Evolutionary conservation across 805 yeast genomes (phyloP).

Genomic region (Monosporozyma aquatica): DNA sequence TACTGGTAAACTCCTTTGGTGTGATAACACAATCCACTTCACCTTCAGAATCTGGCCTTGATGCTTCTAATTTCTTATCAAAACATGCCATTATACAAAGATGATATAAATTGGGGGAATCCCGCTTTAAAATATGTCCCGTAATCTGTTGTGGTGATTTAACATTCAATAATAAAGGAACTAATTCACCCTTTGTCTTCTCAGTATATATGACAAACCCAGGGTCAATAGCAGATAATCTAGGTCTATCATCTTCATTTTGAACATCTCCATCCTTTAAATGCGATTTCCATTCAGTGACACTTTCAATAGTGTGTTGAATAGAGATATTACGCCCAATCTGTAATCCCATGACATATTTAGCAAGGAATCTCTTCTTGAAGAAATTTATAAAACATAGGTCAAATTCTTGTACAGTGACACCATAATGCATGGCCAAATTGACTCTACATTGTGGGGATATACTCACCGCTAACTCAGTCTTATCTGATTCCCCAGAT

Average conservation of each 20-base stretch:
- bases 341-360: constrained; percentile 74
- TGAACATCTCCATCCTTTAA: not conserved
- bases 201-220: constrained; percentile 96
- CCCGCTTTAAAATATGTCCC: constrained; percentile 60
- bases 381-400: constrained; percentile 50
- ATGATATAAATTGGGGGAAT: constrained; percentile 49
- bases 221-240: constrained; percentile 74
- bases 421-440: constrained; percentile 53
- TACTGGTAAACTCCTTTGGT: constrained; percentile 72
- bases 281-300: constrained; percentile 13
- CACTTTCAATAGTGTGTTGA: constrained; percentile 38
- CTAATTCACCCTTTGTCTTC: constrained; percentile 82
- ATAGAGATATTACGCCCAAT: constrained; percentile 67
- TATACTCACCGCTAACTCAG: constrained; percentile 61
- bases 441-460: constrained; percentile 84
- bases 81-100: constrained; percentile 93
- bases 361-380: constrained; percentile 48
- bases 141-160: constrained; percentile 93
- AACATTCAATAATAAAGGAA: constrained; percentile 60
- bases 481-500: no score
- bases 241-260: constrained; percentile 33
- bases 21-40: constrained; percentile 95
- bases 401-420: constrained; percentile 54
- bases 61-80: constrained; percentile 92
- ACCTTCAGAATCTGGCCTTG: constrained; percentile 58